A percentile compares a stretch with the other conserved stretches of the same genome.
Conservation (phyloP, 2,329 filamentous ascomycete species). For the Dothistroma pini region DNA sequence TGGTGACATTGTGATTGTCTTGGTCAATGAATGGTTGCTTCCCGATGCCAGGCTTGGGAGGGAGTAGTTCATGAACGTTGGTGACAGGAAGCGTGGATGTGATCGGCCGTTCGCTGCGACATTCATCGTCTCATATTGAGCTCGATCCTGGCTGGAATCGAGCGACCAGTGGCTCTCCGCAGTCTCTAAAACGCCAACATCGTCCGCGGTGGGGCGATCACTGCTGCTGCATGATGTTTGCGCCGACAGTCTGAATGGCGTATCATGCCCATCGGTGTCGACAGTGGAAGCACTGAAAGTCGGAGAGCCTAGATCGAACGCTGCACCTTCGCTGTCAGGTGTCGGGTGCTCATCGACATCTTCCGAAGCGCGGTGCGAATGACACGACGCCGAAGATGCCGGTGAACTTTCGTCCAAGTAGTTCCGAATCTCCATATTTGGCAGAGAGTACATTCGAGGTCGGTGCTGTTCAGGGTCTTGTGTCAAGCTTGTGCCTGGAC, state of each 20-base stretch:
- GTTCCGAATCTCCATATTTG: conserved; percentile 20
- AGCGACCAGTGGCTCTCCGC: conserved; percentile 11
- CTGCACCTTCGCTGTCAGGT: conserved; percentile 9
- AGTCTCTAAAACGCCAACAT: conserved; percentile 6
- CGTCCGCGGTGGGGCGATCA: not conserved
- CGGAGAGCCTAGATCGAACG: conserved; percentile 30
- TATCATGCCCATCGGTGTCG: conserved; percentile 29
- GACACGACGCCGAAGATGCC: conserved; percentile 7
- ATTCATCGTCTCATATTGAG: not conserved
- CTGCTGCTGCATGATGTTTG: conserved; percentile 10
- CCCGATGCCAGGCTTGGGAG: conserved; percentile 17
- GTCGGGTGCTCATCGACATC: conserved; percentile 10
- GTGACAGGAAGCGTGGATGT: not conserved
- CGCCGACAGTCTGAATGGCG: conserved; percentile 26
- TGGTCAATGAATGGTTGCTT: conserved; percentile 19
- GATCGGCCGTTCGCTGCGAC: not conserved
- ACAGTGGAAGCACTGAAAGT: conserved; percentile 34
- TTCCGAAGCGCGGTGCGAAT: conserved; percentile 4
- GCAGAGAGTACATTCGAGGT: conserved; percentile 20
- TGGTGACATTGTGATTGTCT: conserved; percentile 10
- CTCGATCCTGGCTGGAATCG: conserved; percentile 3
- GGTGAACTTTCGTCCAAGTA: conserved; percentile 12
- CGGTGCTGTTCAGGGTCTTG: conserved; percentile 18
- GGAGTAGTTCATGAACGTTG: conserved; percentile 20
- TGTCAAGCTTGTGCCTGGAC: conserved; percentile 16